A percentile compares a stretch with the other conserved stretches of the same genome.
phyloP scores from a whole-genome alignment of 305 asterid genomes.

The Andrographis paniculata region DNA sequence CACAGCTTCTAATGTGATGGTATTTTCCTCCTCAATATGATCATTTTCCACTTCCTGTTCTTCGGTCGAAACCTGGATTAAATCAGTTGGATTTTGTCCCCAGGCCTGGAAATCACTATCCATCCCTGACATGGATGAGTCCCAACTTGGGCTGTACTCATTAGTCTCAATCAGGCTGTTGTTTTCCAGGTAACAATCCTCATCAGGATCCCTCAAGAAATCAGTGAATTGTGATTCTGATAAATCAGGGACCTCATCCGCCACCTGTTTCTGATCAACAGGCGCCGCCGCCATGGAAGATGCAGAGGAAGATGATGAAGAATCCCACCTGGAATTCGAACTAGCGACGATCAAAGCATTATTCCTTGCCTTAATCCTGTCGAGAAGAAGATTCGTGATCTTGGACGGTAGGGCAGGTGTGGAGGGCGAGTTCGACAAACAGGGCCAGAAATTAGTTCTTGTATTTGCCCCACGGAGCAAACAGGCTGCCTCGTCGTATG shows the following conservation, averaged over 20 bases:
- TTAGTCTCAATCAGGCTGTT: constrained; percentile 2
- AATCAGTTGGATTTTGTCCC: constrained; percentile 17
- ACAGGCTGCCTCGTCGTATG: constrained; percentile 75
- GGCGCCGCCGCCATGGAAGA: constrained; percentile 1
- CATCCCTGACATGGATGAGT: constrained; percentile 15
- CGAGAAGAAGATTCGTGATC: constrained; percentile 54
- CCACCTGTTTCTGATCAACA: constrained; percentile 13
- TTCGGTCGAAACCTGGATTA: constrained; percentile 13
- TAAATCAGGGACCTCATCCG: constrained; percentile 20
- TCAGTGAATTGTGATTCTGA: constrained; percentile 29
- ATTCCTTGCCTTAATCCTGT: constrained; percentile 57
- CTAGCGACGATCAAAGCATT: constrained; percentile 20
- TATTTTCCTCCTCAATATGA: constrained; percentile 11
- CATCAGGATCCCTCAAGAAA: constrained; percentile 37
- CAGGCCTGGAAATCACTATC: constrained; percentile 12
- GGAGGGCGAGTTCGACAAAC: constrained; percentile 17
- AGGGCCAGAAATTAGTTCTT: constrained; percentile 55
- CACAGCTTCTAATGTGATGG: constrained; percentile 14
- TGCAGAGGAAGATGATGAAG: constrained; percentile 15
- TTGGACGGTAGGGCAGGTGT: constrained; percentile 57
- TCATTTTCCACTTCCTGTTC: constrained; percentile 22
- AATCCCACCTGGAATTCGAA: neutral
- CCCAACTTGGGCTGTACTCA: constrained; percentile 9
- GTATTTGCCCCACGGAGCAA: constrained; percentile 63
- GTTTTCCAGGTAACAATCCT: constrained; percentile 23